Conservation (phyloP, 495 filamentous ascomycete genomes). For the Penicillium psychrofluorescens region DNA sequence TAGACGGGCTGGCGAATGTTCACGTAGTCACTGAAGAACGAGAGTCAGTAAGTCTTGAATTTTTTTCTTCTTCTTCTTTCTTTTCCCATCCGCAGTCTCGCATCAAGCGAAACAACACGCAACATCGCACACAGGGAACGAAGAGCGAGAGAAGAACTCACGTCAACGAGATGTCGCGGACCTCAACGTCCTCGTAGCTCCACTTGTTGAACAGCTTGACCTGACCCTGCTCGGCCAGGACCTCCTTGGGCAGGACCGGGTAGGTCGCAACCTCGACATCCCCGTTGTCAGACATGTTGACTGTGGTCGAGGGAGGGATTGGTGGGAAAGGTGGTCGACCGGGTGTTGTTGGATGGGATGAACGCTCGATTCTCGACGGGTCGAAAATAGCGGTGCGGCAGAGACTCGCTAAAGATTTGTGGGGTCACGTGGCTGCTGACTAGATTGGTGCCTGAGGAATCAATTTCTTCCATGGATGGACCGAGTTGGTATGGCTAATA, state of each 20-base stretch:
- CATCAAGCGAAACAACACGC: conserved; percentile 13
- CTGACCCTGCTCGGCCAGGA: conserved; percentile 79
- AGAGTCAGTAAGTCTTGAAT: conserved; percentile 9
- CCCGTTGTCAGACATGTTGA: conserved; percentile 90
- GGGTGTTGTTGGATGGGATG: conserved; percentile 18
- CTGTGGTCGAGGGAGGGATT: conserved; percentile 36
- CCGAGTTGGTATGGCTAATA: too few relatives aligned
- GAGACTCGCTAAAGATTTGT: conserved; percentile 37
- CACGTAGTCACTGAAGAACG: conserved; percentile 80
- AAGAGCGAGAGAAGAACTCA: conserved; percentile 49
- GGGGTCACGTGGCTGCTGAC: conserved; percentile 15
- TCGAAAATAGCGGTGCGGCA: conserved; percentile 30
- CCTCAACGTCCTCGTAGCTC: conserved; percentile 99
- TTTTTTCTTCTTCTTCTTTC: neutral
- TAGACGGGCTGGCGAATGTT: conserved; percentile 98
- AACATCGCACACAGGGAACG: conserved; percentile 9
- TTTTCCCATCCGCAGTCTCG: neutral
- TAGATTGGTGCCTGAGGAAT: conserved; percentile 8
- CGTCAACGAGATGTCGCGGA: conserved; percentile 98
- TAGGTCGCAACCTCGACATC: conserved; percentile 83
- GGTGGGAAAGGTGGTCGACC: conserved; percentile 38
- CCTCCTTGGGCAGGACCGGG: conserved; percentile 90
- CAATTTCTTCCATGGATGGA: conserved; percentile 1
- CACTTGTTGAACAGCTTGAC: conserved; percentile 97
- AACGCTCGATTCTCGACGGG: too few relatives aligned